Evolutionary conservation across 2,329 filamentous ascomycete genomes (phyloP), one percentile per base, ranked within the genome.

Genomic region (Chaetomium strumarium): DNA sequence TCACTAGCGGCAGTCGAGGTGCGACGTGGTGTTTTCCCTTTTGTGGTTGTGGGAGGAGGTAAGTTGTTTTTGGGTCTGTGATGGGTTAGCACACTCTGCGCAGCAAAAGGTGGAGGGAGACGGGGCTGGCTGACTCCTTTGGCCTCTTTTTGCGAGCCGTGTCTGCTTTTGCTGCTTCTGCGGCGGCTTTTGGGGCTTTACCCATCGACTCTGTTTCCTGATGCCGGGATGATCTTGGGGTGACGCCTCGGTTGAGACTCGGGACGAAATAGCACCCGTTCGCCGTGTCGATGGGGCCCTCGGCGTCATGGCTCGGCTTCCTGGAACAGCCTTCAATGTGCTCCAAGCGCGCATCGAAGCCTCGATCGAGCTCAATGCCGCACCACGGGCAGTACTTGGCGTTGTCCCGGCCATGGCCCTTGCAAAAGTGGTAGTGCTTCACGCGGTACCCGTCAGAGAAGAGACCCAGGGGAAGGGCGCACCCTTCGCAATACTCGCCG

Each of bases 301-400:
- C 33, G 29, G 39, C 38, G 5, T 45, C 33, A 11, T 2, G 3
- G 16, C 2, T 30, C 29, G 46, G 50, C 43, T 42, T 31, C 10
- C 30, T n/a, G 5, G 1, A 1, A 13, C 47, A 53, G 11, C 9
- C 11, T 3, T 34, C 43, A n/a, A 53, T 44, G 13, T 55, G 46
- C 11, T 19, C 9, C 16, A 33, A 11, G 2, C 50, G 46, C 11
- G 14, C 29, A 3, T 49, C 17, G 2, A 51, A 14, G 10, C 39
- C 34, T 8, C 10, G 24, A 13, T 16, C 17, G 17, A 54, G 41
- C 34, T 51, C 19, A 16, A 51, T 2, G 13, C 51, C 46, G 42
- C 58, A 56, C 59, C 58, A 58, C 10, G 56, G 53, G 14, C 56
- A 60, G n/a, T 36, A 46, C 49, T 41, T 44, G 14, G 34, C 55